Evolutionary conservation across 176 grass and related monocot species (phyloP).

Genomic region (Zizania latifolia): DNA sequence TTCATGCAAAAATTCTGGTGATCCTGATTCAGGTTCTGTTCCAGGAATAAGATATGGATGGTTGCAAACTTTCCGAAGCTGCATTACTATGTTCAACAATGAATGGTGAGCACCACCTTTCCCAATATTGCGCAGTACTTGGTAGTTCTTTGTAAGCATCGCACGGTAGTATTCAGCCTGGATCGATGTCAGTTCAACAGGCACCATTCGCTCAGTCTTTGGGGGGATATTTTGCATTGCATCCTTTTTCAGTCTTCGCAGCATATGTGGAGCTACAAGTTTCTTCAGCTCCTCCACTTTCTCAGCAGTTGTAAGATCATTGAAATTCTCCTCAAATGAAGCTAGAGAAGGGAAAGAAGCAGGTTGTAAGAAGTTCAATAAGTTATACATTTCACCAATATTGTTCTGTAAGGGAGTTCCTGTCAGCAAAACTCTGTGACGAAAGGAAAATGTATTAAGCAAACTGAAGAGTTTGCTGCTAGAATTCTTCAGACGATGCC

Average conservation of each 20-base stretch:
- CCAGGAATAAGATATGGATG: conserved; percentile 98
- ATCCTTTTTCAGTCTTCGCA: conserved; percentile 88
- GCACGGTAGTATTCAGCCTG: conserved; percentile 97
- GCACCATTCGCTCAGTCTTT: conserved; percentile 92
- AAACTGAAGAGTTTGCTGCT: conserved; percentile 94
- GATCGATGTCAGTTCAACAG: conserved; percentile 90
- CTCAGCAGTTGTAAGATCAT: conserved; percentile 91
- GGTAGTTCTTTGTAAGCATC: conserved; percentile 97
- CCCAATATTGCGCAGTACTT: conserved; percentile 83
- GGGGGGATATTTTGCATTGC: conserved; percentile 98
- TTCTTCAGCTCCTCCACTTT: conserved; percentile 98
- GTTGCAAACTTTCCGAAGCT: conserved; percentile 98
- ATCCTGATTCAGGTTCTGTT: conserved; percentile 93
- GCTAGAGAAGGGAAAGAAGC: conserved; percentile 86
- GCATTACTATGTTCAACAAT: conserved; percentile 97
- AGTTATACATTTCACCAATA: conserved; percentile 97
- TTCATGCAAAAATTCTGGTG: conserved; percentile 85
- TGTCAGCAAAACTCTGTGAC: conserved; percentile 92
- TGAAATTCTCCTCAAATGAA: conserved; percentile 95
- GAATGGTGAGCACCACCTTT: conserved; percentile 84
- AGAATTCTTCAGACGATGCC: conserved; percentile 94
- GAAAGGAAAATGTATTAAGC: conserved; percentile 84
- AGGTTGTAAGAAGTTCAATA: conserved; percentile 95
- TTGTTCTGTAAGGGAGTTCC: conserved; percentile 98
- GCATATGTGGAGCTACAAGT: conserved; percentile 99